phyloP scores from a whole-genome alignment of 2,329 filamentous ascomycete species.

The Pseudocercospora musae region DNA sequence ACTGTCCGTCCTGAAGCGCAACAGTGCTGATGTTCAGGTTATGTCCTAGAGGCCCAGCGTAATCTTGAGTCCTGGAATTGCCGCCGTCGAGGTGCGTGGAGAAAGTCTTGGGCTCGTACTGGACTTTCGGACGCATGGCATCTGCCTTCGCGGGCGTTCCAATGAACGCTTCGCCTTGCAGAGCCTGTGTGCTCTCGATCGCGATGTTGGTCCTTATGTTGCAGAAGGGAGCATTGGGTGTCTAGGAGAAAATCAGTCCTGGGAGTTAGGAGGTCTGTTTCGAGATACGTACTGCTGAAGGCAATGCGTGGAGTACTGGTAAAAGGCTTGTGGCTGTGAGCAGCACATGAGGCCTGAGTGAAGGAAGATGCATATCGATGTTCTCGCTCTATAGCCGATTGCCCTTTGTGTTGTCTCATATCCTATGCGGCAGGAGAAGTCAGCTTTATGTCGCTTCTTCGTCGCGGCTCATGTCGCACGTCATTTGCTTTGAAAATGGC shows the following conservation, averaged over 20 bases:
- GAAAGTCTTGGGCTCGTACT: background rate
- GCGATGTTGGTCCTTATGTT: background rate
- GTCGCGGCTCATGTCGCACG: background rate
- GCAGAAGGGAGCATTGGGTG: background rate
- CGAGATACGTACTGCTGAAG: background rate
- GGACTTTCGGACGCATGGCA: background rate
- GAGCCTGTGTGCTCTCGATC: background rate
- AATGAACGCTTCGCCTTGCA: background rate
- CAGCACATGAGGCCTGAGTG: background rate
- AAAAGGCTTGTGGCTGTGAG: background rate
- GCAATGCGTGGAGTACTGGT: background rate
- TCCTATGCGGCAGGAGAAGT: background rate
- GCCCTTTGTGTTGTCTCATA: too few species aligned
- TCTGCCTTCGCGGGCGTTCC: background rate
- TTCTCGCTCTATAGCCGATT: background rate
- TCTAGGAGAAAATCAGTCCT: background rate
- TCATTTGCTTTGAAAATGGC: background rate
- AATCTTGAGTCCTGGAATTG: background rate
- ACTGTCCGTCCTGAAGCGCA: background rate
- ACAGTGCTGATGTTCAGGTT: background rate
- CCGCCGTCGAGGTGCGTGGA: background rate
- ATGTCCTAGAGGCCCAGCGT: background rate
- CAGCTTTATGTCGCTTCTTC: background rate
- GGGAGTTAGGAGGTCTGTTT: background rate
- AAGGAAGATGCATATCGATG: background rate